These are phyloP conservation scores for Metschnikowia reukaufii DNA, from an alignment of 805 yeast genomes.

Conservation along the genomic window DNA sequence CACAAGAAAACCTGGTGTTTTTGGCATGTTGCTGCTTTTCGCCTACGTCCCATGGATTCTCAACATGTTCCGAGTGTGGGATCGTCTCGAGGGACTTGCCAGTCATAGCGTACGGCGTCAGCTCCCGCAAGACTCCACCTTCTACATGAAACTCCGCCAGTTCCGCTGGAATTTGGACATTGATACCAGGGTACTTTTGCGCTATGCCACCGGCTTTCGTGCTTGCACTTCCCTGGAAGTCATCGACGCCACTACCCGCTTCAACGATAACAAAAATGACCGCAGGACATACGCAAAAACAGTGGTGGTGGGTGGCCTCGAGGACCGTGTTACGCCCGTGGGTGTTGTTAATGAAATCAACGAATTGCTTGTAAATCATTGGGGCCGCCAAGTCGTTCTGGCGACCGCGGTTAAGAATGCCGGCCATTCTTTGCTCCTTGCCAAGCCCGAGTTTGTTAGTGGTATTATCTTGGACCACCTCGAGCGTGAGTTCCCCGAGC, in stretches of 20 bases:
- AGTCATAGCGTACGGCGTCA: constrained; percentile 63
- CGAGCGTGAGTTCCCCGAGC: constrained; percentile 44
- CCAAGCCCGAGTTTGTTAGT: constrained; percentile 62
- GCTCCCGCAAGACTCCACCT: constrained; percentile 32
- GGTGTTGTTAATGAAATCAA: constrained; percentile 31
- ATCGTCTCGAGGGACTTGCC: constrained; percentile 60
- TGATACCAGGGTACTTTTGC: constrained; percentile 51
- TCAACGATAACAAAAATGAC: constrained; percentile 34
- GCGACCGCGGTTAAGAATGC: constrained; percentile 46
- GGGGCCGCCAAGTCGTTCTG: constrained; percentile 28
- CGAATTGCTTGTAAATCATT: constrained; percentile 26
- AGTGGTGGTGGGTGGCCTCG: constrained; percentile 57
- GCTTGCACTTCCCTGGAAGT: constrained; percentile 47
- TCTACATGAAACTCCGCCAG: constrained; percentile 53
- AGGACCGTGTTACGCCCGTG: constrained; percentile 57
- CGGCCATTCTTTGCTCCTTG: constrained; percentile 65
- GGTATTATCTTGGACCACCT: constrained; percentile 62
- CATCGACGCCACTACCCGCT: constrained; percentile 34
- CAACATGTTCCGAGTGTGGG: constrained; percentile 55
- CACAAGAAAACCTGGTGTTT: constrained; percentile 2
- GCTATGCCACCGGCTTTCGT: constrained; percentile 52
- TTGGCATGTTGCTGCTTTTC: constrained; percentile 29
- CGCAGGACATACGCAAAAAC: constrained; percentile 41
- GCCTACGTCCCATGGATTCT: constrained; percentile 47
- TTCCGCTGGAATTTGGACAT: constrained; percentile 71